Base-by-base conservation (phyloP, 2,329 filamentous ascomycete genomes). In the Fusarium nurragi region DNA sequence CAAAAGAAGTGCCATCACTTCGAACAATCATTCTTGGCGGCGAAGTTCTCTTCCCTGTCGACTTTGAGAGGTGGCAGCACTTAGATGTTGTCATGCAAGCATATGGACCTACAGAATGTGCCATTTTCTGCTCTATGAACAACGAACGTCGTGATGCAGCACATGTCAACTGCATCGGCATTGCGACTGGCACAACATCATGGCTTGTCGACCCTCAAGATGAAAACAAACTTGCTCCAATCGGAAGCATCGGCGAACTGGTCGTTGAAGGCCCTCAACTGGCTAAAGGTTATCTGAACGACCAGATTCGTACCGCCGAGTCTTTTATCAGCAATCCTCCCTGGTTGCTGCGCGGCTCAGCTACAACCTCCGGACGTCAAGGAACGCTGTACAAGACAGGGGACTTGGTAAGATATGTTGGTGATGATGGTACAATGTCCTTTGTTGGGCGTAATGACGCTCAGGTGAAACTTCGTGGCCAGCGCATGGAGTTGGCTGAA, bases 381-480 rank as follows among this genome's bases (percentile, higher is more conserved):
- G 41, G 40, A 4, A 46, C 25, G 6, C 12, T 54, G 0, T 58
- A 58, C 25, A 67, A 68, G 38, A 71, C 71, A 1, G 71, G 71
- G 1, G 72, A 74, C 38, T 40, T 58, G 9, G 54, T 72, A 1
- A 59, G 67, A 12, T 57, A 62, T 14, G 75, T 76, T 22, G 57
- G 73, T 22, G 28, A 51, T 0, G 71, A 82, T 47, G 78, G 78
- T 5, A 64, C 57, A 16, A 70, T 83, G 10, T 62, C 72, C 0
- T 81, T 77, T 47, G 64, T 84, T 32, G 83, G 83, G 28, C 75
- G 85, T 25, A 84, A 83, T 61, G 85, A 87, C 63, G 77, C 76
- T 1, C 84, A 87, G 68, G 78, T 87, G 36, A 88, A 88, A 65
- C 72, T 87, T 11, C 77, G 79, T 18, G 86, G 87, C 36, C 85